Percentiles rank a stretch among this genome's conserved stretches.
Conservation (phyloP, 23 red algal species). For the Chondrus crispus region DNA sequence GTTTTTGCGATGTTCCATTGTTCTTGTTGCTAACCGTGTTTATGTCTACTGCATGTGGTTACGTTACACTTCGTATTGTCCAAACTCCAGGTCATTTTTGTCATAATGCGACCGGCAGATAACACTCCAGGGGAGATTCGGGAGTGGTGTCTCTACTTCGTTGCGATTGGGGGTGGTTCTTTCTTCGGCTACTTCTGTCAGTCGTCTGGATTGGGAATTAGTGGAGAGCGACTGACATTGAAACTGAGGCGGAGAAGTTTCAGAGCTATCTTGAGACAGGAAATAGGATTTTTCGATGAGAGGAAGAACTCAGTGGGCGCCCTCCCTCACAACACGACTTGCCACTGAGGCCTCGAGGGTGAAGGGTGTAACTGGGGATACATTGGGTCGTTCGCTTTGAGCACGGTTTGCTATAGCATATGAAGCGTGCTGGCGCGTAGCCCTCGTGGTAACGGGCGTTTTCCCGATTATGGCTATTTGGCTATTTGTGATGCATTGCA, state of each 20-base stretch:
- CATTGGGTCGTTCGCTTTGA: constrained; percentile 46
- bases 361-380: constrained; percentile 64
- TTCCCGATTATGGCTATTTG: constrained; percentile 72
- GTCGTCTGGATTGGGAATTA: constrained; percentile 61
- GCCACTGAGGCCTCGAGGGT: constrained; percentile 63
- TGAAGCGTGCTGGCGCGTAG: constrained; percentile 64
- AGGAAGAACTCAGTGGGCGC: constrained; percentile 63
- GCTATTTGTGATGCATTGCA: constrained; percentile 66
- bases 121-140: constrained; percentile 14
- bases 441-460: constrained; percentile 66
- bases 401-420: constrained; percentile 77
- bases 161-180: constrained; percentile 41
- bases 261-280: constrained; percentile 79
- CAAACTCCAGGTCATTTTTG: too few species aligned
- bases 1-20: too few species aligned
- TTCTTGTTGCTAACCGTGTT: too few species aligned
- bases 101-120: constrained; percentile 8
- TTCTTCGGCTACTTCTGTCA: constrained; percentile 55
- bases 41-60: too few species aligned
- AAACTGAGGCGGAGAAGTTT: constrained; percentile 72
- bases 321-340: constrained; percentile 58
- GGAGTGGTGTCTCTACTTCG: constrained; percentile 9
- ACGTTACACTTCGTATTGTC: too few species aligned
- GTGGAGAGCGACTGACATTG: constrained; percentile 84
- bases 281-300: constrained; percentile 85